A percentile compares a stretch with the other conserved stretches of the same genome.
Conservation (phyloP, 495 filamentous ascomycete genomes). For the Hyaloscypha variabilis region DNA sequence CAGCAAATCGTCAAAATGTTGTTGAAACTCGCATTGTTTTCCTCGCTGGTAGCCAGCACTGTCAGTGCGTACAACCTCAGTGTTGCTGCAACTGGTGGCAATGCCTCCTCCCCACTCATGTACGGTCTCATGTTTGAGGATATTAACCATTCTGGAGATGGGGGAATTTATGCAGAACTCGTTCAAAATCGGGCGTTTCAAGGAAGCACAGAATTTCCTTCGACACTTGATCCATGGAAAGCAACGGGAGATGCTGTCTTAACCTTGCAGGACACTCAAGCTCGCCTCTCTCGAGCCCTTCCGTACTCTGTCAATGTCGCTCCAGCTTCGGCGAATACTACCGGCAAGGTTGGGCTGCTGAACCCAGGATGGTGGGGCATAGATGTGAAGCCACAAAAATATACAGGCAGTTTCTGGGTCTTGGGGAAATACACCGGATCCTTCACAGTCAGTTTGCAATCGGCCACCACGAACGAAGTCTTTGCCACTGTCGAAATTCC, state of each 20-base stretch:
- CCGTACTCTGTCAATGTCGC: slow-evolving; percentile 52
- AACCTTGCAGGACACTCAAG: slow-evolving; percentile 39
- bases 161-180: slow-evolving; percentile 62
- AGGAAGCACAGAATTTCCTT: slow-evolving; percentile 48
- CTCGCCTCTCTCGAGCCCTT: slow-evolving; percentile 48
- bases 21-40: too few species aligned
- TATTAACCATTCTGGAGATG: slow-evolving; percentile 45
- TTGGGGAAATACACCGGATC: slow-evolving; percentile 38
- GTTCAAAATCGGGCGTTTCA: slow-evolving; percentile 65
- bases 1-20: too few species aligned
- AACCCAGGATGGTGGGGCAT: slow-evolving; percentile 54
- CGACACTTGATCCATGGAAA: slow-evolving; percentile 28
- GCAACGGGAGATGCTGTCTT: slow-evolving; percentile 44
- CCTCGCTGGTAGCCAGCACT: neutral
- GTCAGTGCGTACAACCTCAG: slow-evolving; percentile 29
- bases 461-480: slow-evolving; percentile 35
- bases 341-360: slow-evolving; percentile 45
- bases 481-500: slow-evolving; percentile 44
- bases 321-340: slow-evolving; percentile 33
- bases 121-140: slow-evolving; percentile 67
- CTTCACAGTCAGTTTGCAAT: slow-evolving; percentile 38
- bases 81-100: slow-evolving; percentile 51
- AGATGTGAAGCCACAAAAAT: slow-evolving; percentile 46
- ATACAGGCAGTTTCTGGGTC: slow-evolving; percentile 52
- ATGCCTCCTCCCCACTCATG: slow-evolving; percentile 54